phyloP scores from a whole-genome alignment of 2,329 filamentous ascomycete species.

The Sarocladium brachiariae region DNA sequence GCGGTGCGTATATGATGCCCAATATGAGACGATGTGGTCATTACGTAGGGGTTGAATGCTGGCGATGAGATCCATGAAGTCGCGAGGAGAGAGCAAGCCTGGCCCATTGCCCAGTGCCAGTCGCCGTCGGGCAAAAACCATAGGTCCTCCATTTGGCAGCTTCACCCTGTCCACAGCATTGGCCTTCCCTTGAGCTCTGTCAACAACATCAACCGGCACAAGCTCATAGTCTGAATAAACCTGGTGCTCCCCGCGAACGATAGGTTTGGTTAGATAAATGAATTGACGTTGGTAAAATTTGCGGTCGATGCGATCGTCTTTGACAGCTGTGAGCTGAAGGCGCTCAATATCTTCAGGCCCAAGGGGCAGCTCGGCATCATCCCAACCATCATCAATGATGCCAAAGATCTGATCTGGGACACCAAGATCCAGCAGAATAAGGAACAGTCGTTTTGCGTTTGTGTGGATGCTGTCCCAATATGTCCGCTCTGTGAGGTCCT shows the following conservation, averaged over 20 bases:
- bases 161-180: conserved; percentile 26
- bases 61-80: conserved; percentile 56
- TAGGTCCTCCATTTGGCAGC: conserved; percentile 3
- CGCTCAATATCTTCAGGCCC: conserved; percentile 57
- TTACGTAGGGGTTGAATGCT: conserved; percentile 54
- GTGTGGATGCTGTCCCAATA: conserved; percentile 73
- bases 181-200: conserved; percentile 48
- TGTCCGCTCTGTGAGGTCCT: conserved; percentile 62
- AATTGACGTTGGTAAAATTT: conserved; percentile 68
- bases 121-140: background rate
- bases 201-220: conserved; percentile 61
- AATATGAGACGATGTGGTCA: conserved; percentile 63
- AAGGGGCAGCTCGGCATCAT: conserved; percentile 68
- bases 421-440: conserved; percentile 63
- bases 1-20: conserved; percentile 62
- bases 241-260: conserved; percentile 54
- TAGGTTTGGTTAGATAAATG: conserved; percentile 58
- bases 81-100: conserved; percentile 33
- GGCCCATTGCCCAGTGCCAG: conserved; percentile 1
- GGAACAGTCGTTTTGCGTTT: conserved; percentile 62
- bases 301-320: conserved; percentile 57
- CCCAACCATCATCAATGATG: conserved; percentile 69
- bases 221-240: conserved; percentile 61
- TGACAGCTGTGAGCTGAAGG: conserved; percentile 51
- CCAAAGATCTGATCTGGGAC: conserved; percentile 69